Evolutionary conservation across 768 basidiomycete genomes (phyloP), one percentile per base, ranked within the genome.

Genomic region (Tulasnella sp.): DNA sequence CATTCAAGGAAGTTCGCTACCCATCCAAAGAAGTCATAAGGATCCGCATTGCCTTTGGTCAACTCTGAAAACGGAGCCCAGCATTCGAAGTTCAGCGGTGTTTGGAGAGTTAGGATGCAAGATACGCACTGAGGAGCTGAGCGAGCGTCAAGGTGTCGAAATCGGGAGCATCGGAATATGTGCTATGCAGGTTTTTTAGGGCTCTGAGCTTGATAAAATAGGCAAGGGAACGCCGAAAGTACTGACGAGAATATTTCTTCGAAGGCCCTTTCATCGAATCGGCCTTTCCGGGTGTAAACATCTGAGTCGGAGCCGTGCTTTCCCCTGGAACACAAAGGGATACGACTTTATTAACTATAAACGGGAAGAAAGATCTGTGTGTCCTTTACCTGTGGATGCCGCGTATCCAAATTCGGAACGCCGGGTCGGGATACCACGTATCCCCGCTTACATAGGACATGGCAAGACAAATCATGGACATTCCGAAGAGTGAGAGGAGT

Each of bases 281-380:
- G n/a, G 34, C 78, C 78, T n/a, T 79, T 79, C 22, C 48, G 37
- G 58, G n/a, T 79, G 48, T 72, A 79, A 28, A 41, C 60, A 22
- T 72, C 69, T 1, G 60, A 79, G 64, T 79, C 78, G 40, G 78
- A 79, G 69, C 78, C 78, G 31, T 79, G 78, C 42, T 79, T 79
- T 1, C 64, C 64, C 12, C 78, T 79, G 69, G 0, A 22, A 18
- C 44, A n/a, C n/a, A 22, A 22, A 64, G 8, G 9, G 1, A 3
- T 40, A 5, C 1, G 41, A n/a, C 5, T 48, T 0, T 1, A 5
- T 48, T 3, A 24, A 24, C 3, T 42, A 50, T 41, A 7, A 8
- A 42, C 9, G n/a, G n/a, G n/a, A n/a, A n/a, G n/a, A n/a, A n/a
- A n/a, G n/a, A n/a, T n/a, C n/a, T n/a, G n/a, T n/a, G n/a, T n/a